phyloP scores from a whole-genome alignment of 1,284 basidiomycete genomes.

The Trametes pubescens region DNA sequence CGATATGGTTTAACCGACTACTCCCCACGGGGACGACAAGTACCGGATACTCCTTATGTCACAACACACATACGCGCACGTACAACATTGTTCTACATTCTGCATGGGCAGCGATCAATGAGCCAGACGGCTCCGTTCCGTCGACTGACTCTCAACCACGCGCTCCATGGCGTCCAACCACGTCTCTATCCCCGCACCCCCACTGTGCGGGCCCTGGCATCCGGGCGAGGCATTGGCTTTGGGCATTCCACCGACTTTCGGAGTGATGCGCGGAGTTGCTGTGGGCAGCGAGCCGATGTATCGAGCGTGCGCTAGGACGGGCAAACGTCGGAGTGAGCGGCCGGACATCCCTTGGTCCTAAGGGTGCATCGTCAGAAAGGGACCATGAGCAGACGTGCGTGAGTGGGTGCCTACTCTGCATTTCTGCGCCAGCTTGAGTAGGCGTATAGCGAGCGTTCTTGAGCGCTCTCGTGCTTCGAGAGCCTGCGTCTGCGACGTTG shows the following conservation, averaged over 20 bases:
- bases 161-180: conserved; percentile 85
- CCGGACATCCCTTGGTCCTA: conserved; percentile 86
- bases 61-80: too few relatives aligned
- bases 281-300: conserved; percentile 68
- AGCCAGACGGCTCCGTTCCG: conserved; percentile 53
- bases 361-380: not conserved
- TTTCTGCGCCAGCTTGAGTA: conserved; percentile 73
- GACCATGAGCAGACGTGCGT: not conserved
- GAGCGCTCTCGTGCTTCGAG: conserved; percentile 54
- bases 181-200: conserved; percentile 57
- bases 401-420: conserved; percentile 73
- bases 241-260: conserved; percentile 23
- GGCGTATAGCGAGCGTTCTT: conserved; percentile 60
- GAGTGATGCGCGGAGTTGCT: conserved; percentile 14
- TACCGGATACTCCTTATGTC: too few relatives aligned
- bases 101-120: not conserved
- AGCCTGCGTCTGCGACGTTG: conserved; percentile 11
- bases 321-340: conserved; percentile 87
- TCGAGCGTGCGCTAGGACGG: conserved; percentile 89
- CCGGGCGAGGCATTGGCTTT: conserved; percentile 12
- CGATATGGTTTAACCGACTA: too few relatives aligned
- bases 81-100: not conserved
- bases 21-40: too few relatives aligned
- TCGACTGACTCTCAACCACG: conserved; percentile 66
- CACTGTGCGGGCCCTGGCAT: conserved; percentile 6